A percentile compares a stretch with the other conserved stretches of the same genome.
phyloP scores from a whole-genome alignment of 1,284 basidiomycete genomes.

The Cerrena zonata region DNA sequence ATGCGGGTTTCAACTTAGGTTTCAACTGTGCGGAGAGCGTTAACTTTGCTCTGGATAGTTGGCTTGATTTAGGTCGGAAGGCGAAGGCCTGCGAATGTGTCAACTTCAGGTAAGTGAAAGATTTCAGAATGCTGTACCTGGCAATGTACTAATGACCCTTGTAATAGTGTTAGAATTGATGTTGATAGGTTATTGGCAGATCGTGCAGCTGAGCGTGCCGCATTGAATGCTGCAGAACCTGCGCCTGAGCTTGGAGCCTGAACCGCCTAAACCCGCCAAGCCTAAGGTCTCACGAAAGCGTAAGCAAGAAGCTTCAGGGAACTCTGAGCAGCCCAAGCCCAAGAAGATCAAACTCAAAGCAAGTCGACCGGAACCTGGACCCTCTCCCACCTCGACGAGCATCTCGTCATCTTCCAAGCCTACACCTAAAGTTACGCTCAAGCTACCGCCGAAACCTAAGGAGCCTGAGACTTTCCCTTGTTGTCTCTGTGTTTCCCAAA shows the following conservation, averaged over 20 bases:
- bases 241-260: too few species aligned
- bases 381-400: neutral
- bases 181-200: slow-evolving; percentile 77
- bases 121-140: neutral
- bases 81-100: slow-evolving; percentile 84
- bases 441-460: slow-evolving; percentile 53
- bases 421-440: slow-evolving; percentile 50
- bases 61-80: slow-evolving; percentile 83
- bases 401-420: neutral
- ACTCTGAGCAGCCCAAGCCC: slow-evolving; percentile 21
- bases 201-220: slow-evolving; percentile 42
- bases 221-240: slow-evolving; percentile 12
- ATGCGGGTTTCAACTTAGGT: slow-evolving; percentile 95
- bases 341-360: slow-evolving; percentile 29
- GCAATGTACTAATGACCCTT: slow-evolving; percentile 1
- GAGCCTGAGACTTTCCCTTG: slow-evolving; percentile 64
- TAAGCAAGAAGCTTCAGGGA: slow-evolving; percentile 27
- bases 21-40: slow-evolving; percentile 97
- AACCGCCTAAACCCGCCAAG: slow-evolving; percentile 13
- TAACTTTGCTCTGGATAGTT: slow-evolving; percentile 94
- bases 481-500: slow-evolving; percentile 71
- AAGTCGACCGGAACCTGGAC: neutral
- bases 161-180: slow-evolving; percentile 78
- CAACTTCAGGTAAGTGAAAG: slow-evolving; percentile 61
- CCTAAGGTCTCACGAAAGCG: slow-evolving; percentile 30